Base-by-base conservation (phyloP, 176 grass and related monocot species). In the Rhynchospora pubera region DNA sequence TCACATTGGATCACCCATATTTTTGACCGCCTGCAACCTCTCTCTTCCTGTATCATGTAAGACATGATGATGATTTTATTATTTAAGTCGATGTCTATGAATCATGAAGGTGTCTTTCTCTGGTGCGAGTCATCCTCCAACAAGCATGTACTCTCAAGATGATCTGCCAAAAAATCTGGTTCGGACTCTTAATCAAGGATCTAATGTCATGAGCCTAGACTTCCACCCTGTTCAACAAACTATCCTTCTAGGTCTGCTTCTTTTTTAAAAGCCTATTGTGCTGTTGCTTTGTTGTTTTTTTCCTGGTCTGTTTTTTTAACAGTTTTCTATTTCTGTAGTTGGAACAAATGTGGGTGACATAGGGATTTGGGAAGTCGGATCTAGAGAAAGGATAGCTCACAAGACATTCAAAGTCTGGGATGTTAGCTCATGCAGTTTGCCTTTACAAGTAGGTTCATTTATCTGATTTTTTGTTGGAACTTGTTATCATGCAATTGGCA, bases 321-420 rank as follows among this genome's bases (percentile, higher is more conserved):
- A 79, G n/a, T 62, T 9, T 86, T 46, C 63, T 87, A n/a, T 52
- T 66, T 51, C 80, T 77, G 21, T 80, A 99, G 97, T 96, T 88
- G 97, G 97, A 83, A 99, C 97, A 73, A 99, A 99, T 99, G 93
- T 99, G 82, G 97, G 97, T 88, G 97, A 99, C 82, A 91, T 99
- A 23, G 91, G 87, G 22, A 93, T 99, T 82, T 99, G 97, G 97
- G 97, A 99, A 83, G 91, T 99, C 85, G 97, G 97, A 77, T 96
- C 97, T 52, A 91, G 89, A 62, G 97, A 99, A 87, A 93, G 83
- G 91, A 91, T 99, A 87, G 89, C 97, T 67, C 87, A 96, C 84
- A 99, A 85, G 79, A 87, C 91, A 72, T 99, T 99, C 83, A 99
- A 96, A 94, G 97, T 99, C 79, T 99, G 97, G 97, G 93, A 99